Evolutionary conservation across 176 grass and related monocot species (phyloP).

Genomic region (Paspalum notatum): DNA sequence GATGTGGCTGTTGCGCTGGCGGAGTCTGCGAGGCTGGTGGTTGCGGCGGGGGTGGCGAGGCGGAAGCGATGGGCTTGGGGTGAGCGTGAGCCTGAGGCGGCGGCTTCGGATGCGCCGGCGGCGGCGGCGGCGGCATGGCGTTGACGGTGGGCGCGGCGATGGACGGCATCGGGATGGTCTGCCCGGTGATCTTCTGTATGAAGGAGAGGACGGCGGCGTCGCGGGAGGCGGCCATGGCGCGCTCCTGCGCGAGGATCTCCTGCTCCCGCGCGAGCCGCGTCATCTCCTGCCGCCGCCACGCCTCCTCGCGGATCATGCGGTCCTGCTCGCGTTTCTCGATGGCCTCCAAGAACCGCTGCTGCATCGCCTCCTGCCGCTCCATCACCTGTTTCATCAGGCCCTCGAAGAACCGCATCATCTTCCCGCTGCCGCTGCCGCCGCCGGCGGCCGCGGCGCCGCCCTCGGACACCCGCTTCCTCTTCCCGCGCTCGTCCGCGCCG

Average conservation of each 20-base stretch:
- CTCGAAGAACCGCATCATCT: constrained; percentile 95
- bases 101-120: constrained; percentile 8
- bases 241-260: constrained; percentile 87
- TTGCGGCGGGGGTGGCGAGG: constrained; percentile 17
- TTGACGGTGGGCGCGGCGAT: constrained; percentile 52
- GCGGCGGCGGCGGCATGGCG: constrained; percentile 42
- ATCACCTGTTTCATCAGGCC: constrained; percentile 88
- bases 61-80: neutral
- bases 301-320: constrained; percentile 95
- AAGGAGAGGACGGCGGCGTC: constrained; percentile 87
- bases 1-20: constrained; percentile 10
- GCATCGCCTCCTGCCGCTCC: constrained; percentile 98
- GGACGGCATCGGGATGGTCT: constrained; percentile 67
- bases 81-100: constrained; percentile 4
- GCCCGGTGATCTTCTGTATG: constrained; percentile 95
- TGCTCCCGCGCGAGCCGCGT: constrained; percentile 76
- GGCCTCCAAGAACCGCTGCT: constrained; percentile 82
- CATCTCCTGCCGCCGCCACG: constrained; percentile 96
- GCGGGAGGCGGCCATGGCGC: constrained; percentile 83
- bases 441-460: constrained; percentile 19
- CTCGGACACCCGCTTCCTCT: constrained; percentile 61
- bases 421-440: constrained; percentile 41
- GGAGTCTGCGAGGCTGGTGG: constrained; percentile 23
- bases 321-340: constrained; percentile 96
- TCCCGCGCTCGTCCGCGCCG: constrained; percentile 52